Base-by-base conservation (phyloP, 139 green algal species). In the Pseudopediastrum boryanum region DNA sequence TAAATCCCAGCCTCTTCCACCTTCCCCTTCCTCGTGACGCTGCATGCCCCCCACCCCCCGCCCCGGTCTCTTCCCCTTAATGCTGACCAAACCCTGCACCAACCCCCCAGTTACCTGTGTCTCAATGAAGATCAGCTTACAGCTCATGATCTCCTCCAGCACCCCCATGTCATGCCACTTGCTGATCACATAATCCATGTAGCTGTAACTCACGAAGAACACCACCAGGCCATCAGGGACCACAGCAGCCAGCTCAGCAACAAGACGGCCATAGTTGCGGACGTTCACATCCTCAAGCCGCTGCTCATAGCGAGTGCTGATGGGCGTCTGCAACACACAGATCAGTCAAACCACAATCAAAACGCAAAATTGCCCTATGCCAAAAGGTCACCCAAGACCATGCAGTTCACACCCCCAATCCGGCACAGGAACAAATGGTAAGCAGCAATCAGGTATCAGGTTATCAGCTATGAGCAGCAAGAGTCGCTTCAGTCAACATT, bases 41-140 rank as follows among this genome's bases (percentile, higher is more conserved):
- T 16, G 13, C 46, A 12, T 56, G 46, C 46, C 46, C 46, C 46
- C 46, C 46, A 56, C 46, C 46, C 46, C 46, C 12, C 46, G 13
- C 46, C 46, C 46, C 46, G 46, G 13, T 16, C 13, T 16, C 46
- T 16, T 56, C 13, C 16, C 13, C 46, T 16, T 12, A 12, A 16
- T 58, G 48, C 48, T n/a, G n/a, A 58, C 21, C 48, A 16, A 21
- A 21, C 48, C 21, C 48, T 58, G 48, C 19, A 58, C 41, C 43
- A 33, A 16, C 33, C 33, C 36, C 12, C 38, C 25, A 16, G 29
- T 31, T 48, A 87, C 88, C 88, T 91, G 85, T 0, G 96, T 99
- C 86, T 99, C 95, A 1, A 99, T 96, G 89, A 99, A 99, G 13
- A 98, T 88, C 39, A 99, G 90, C 85, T 99, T 99, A 89, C 97